Evolutionary conservation across 805 yeast species (phyloP).

Genomic region (Clavispora fructus): DNA sequence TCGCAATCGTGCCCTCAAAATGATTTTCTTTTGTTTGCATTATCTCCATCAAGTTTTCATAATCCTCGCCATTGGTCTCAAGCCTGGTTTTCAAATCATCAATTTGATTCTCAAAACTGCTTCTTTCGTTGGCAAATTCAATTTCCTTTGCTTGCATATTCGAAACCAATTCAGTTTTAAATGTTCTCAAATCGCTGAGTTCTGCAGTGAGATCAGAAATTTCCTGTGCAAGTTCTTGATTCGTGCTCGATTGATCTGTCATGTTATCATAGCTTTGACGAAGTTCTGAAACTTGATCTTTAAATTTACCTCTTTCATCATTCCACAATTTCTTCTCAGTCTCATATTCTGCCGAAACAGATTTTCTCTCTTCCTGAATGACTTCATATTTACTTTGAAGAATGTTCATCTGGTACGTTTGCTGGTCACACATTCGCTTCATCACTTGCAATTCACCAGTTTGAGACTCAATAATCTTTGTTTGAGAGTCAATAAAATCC

Average conservation of each 20-base stretch:
- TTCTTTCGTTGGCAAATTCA: slow-evolving; percentile 53
- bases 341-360: neutral
- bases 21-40: slow-evolving; percentile 18
- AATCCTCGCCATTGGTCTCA: slow-evolving; percentile 41
- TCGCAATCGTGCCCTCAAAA: neutral
- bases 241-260: neutral
- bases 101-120: slow-evolving; percentile 44
- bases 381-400: neutral
- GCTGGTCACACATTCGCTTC: neutral
- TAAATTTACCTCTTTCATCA: neutral
- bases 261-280: neutral
- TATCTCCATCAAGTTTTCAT: slow-evolving; percentile 39
- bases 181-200: slow-evolving; percentile 18
- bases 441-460: slow-evolving; percentile 2
- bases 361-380: neutral
- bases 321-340: neutral
- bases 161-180: slow-evolving; percentile 61
- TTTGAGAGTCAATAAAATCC: neutral
- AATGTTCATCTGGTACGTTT: neutral
- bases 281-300: neutral
- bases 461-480: slow-evolving; percentile 2
- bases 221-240: neutral
- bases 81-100: slow-evolving; percentile 37
- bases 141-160: slow-evolving; percentile 62
- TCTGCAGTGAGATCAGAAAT: slow-evolving; percentile 11